Conservation (phyloP, 345 rosid species). For the Hibiscus mutabilis region DNA sequence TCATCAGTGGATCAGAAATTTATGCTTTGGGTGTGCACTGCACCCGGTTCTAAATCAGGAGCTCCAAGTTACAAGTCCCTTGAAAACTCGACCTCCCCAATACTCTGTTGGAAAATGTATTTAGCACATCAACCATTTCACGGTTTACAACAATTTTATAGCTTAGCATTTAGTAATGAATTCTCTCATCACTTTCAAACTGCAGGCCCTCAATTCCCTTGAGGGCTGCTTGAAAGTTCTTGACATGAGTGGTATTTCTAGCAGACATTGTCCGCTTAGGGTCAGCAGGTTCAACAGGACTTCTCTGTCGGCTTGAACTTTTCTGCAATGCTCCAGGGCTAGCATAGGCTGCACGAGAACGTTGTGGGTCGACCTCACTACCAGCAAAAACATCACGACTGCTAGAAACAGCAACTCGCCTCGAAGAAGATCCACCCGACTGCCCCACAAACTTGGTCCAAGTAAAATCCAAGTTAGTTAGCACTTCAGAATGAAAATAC, state of each 20-base stretch:
- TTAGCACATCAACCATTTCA: slow-evolving; percentile 10
- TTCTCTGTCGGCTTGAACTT: slow-evolving; percentile 44
- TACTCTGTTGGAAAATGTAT: background rate
- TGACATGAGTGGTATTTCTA: slow-evolving; percentile 20
- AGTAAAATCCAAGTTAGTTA: slow-evolving; percentile 13
- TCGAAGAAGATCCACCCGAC: slow-evolving; percentile 49
- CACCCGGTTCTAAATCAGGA: too few relatives aligned
- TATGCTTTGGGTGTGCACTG: too few relatives aligned
- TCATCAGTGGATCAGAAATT: too few relatives aligned
- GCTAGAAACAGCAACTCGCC: slow-evolving; percentile 48
- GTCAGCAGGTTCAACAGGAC: slow-evolving; percentile 51
- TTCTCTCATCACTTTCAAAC: slow-evolving; percentile 16
- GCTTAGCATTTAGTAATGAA: slow-evolving; percentile 4
- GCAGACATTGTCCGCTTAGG: slow-evolving; percentile 53
- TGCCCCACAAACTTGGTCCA: slow-evolving; percentile 40
- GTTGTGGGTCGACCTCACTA: slow-evolving; percentile 51
- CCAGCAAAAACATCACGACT: slow-evolving; percentile 64
- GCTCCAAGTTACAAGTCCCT: too few relatives aligned
- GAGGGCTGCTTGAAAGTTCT: slow-evolving; percentile 17
- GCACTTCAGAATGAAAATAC: background rate
- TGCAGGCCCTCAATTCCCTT: slow-evolving; percentile 19
- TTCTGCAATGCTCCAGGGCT: slow-evolving; percentile 47
- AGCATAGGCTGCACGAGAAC: slow-evolving; percentile 39
- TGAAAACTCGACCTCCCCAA: too few relatives aligned
- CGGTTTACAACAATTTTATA: background rate